Evolutionary conservation across 2,329 filamentous ascomycete genomes (phyloP), one percentile per base, ranked within the genome.

Genomic region (Teratosphaeria viscida): DNA sequence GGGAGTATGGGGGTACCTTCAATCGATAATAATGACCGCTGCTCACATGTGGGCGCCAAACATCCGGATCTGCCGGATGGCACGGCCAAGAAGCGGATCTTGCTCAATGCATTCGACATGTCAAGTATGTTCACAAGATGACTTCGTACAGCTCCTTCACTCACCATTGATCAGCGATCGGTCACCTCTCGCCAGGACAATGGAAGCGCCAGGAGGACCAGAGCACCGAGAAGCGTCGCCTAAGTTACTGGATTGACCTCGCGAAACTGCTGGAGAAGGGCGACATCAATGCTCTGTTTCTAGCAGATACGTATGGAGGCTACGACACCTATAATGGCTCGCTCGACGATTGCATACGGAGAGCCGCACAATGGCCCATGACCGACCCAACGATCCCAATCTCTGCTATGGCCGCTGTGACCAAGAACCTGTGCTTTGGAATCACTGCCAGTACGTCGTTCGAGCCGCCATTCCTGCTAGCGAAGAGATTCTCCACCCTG

Each of bases 281-380:
- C 2, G 80, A 80, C 7, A 84, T 87, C 71, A 86, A 85, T 60
- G 82, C 83, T 0, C 70, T 88, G 5, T 87, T 87, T 66, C 76
- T 88, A 4, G 85, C 85, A 0, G 85, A 88, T 64, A 86, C 83
- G 0, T 85, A 85, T 57, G 83, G 83, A 1, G 83, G 82, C 0
- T 82, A 86, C 60, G 83, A 86, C 64, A 85, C 82, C 0, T 86
- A 86, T 60, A 78, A 84, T 60, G 78, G 58, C 37, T 65, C 57
- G 16, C 56, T 66, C 2, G 65, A 68, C 32, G 63, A 65, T n/a
- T 63, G 82, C 65, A 85, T 86, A 62, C 76, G 82, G 1, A 7
- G 23, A 5, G 58, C 27, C 3, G 54, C 27, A 4, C 74, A 82
- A 27, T 84, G 82, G 0, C 82, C 84, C 0, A 84, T 87, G 66